Conservation (phyloP, 345 rosid genomes). For the Populus simonii region DNA sequence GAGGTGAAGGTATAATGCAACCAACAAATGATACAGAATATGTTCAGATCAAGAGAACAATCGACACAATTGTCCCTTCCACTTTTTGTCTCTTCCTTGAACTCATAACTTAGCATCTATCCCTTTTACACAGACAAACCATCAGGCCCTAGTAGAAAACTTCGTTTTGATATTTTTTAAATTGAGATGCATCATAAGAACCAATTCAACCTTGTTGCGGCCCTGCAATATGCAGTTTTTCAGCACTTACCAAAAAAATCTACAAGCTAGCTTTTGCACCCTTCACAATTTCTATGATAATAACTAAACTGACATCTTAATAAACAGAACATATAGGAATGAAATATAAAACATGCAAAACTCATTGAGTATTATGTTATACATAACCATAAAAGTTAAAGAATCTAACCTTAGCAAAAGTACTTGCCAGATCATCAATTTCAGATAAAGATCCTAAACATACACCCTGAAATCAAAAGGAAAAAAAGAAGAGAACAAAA, state of each 20-base stretch:
- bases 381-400: constrained; percentile 2
- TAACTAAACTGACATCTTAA: not conserved
- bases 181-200: not conserved
- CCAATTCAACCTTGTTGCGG: not conserved
- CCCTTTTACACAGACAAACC: not conserved
- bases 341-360: not conserved
- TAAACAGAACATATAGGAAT: not conserved
- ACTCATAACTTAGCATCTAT: not conserved
- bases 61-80: not conserved
- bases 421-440: constrained; percentile 86
- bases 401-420: constrained; percentile 80
- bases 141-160: not conserved
- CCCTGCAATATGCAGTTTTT: not conserved
- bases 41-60: not conserved
- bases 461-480: constrained; percentile 44
- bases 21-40: not conserved
- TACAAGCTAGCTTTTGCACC: not conserved
- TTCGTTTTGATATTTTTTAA: not conserved
- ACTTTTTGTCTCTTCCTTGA: not conserved
- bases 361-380: not conserved
- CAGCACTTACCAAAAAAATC: not conserved
- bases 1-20: not conserved
- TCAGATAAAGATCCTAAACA: constrained; percentile 72
- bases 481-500: not conserved
- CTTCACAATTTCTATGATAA: not conserved